Evolutionary conservation across 805 yeast genomes (phyloP).

Genomic region (Candida khao-thaluensis): DNA sequence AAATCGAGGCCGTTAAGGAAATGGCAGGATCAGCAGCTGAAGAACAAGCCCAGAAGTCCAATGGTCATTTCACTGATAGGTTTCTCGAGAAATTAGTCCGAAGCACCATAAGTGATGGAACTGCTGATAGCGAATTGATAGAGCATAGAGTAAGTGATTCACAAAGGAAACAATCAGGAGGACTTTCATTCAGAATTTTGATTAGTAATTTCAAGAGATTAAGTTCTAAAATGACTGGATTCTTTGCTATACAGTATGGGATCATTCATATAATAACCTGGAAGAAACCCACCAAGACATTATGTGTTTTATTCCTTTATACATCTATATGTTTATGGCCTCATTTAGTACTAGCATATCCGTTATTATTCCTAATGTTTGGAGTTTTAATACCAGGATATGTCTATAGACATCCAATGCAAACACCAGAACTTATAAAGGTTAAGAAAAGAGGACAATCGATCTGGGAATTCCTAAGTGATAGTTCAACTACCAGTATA

Average conservation of each 20-base stretch:
- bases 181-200: slow-evolving; percentile 56
- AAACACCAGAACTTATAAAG: slow-evolving; percentile 42
- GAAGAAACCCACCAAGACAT: slow-evolving; percentile 71
- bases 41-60: slow-evolving; percentile 10
- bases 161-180: slow-evolving; percentile 44
- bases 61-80: slow-evolving; percentile 55
- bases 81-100: slow-evolving; percentile 53
- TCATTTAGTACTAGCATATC: slow-evolving; percentile 60
- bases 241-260: slow-evolving; percentile 63
- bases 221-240: slow-evolving; percentile 52
- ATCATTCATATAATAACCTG: slow-evolving; percentile 64
- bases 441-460: slow-evolving; percentile 55
- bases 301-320: slow-evolving; percentile 56
- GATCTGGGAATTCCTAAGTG: slow-evolving; percentile 41
- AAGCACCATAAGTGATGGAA: slow-evolving; percentile 48
- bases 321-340: slow-evolving; percentile 74
- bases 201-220: slow-evolving; percentile 57
- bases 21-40: slow-evolving; percentile 33
- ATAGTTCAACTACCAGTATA: slow-evolving; percentile 31
- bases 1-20: slow-evolving; percentile 24
- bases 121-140: slow-evolving; percentile 48
- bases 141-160: slow-evolving; percentile 45
- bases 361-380: slow-evolving; percentile 53
- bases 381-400: slow-evolving; percentile 72
- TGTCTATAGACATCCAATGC: slow-evolving; percentile 62